phyloP scores from a whole-genome alignment of 345 rosid genomes.

The Pistacia vera region DNA sequence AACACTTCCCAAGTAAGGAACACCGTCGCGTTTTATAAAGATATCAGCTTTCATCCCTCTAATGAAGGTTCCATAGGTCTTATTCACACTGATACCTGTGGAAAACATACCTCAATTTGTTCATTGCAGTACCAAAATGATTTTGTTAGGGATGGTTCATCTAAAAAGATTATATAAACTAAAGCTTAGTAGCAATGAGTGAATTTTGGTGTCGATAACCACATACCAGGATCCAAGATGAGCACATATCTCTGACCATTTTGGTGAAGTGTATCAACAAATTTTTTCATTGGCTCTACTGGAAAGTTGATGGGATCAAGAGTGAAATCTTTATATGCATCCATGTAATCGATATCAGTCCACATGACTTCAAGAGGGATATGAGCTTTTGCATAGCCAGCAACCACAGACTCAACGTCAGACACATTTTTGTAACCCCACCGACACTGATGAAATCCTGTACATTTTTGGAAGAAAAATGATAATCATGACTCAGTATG shows the following conservation, averaged over 20 bases:
- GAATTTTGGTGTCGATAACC: neutral
- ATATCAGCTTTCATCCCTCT: constrained; percentile 6
- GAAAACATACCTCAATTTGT: neutral
- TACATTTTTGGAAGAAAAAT: neutral
- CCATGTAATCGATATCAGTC: constrained; percentile 59
- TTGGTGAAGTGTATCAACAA: constrained; percentile 34
- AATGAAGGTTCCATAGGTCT: constrained; percentile 3
- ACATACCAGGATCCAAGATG: constrained; percentile 35
- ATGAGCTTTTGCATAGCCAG: constrained; percentile 45
- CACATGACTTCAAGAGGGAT: constrained; percentile 59
- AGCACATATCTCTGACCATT: constrained; percentile 47
- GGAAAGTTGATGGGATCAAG: constrained; percentile 49
- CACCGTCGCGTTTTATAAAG: neutral
- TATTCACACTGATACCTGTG: neutral
- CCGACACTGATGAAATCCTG: constrained; percentile 54
- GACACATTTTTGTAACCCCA: constrained; percentile 41
- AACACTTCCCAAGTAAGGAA: neutral
- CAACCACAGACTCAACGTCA: constrained; percentile 36
- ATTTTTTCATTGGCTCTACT: constrained; percentile 20
- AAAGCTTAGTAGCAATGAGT: neutral
- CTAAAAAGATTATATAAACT: no score
- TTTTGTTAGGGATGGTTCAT: no score
- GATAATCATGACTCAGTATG: neutral
- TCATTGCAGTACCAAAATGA: neutral
- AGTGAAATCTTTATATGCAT: constrained; percentile 45